phyloP scores from a whole-genome alignment of 495 filamentous ascomycete genomes.

The Xylaria longipes region DNA sequence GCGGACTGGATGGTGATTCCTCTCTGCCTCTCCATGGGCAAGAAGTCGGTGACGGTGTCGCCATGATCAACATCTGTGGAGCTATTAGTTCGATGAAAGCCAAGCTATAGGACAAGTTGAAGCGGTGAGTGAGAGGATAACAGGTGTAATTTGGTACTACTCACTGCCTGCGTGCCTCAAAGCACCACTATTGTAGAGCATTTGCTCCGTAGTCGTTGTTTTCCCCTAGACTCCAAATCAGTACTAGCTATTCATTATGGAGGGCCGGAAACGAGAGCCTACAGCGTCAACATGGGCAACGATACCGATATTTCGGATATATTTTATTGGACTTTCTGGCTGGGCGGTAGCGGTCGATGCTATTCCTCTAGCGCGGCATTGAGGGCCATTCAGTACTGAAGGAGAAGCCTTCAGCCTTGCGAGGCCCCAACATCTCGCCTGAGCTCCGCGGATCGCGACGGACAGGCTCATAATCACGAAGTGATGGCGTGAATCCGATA shows the following conservation, averaged over 20 bases:
- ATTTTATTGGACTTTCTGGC: constrained; percentile 46
- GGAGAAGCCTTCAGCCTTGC: constrained; percentile 24
- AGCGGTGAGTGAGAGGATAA: neutral
- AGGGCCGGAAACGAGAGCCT: constrained; percentile 37
- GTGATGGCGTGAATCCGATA: neutral
- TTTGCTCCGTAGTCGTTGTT: constrained; percentile 98
- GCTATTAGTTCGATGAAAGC: constrained; percentile 26
- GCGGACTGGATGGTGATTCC: constrained; percentile 99
- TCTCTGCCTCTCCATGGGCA: constrained; percentile 89
- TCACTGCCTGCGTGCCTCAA: constrained; percentile 84
- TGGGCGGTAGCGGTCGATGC: constrained; percentile 24
- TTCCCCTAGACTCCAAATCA: constrained; percentile 68
- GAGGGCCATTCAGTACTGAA: constrained; percentile 19
- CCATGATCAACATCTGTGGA: constrained; percentile 90
- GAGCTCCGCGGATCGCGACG: constrained; percentile 33
- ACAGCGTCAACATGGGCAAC: constrained; percentile 99
- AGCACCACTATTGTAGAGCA: constrained; percentile 96
- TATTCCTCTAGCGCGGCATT: constrained; percentile 20
- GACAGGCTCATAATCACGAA: constrained; percentile 38
- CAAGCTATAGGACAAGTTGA: neutral
- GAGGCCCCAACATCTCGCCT: constrained; percentile 33
- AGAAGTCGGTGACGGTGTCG: constrained; percentile 96
- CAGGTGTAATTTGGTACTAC: constrained; percentile 27
- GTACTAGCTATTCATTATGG: neutral
- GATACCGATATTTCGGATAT: constrained; percentile 94